Evolutionary conservation across 352 stramenopile genomes (phyloP).

Genomic region (Globisporangium splendens): DNA sequence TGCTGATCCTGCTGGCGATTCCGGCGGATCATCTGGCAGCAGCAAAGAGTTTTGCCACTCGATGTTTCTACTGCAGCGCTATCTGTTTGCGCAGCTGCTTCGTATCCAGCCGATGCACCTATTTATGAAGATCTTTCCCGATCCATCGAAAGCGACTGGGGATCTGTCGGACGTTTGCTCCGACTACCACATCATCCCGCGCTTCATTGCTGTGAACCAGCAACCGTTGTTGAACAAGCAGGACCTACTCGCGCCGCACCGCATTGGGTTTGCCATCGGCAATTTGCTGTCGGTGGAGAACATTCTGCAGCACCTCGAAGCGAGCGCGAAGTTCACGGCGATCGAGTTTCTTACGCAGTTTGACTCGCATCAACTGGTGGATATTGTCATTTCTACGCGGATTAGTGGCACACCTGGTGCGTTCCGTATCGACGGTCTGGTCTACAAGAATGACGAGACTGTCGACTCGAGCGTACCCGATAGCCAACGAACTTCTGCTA

Average conservation of each 20-base stretch:
- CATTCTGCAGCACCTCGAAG: constrained; percentile 65
- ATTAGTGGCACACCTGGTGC: constrained; percentile 55
- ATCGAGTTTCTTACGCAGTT: constrained; percentile 49
- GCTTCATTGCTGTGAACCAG: constrained; percentile 75
- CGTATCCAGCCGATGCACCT: constrained; percentile 70
- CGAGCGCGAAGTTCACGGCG: constrained; percentile 44
- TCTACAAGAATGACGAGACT: constrained; percentile 19
- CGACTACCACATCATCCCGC: constrained; percentile 78
- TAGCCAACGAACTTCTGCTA: too few relatives aligned
- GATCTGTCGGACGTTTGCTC: constrained; percentile 57
- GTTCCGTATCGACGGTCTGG: constrained; percentile 62
- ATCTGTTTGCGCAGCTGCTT: constrained; percentile 72
- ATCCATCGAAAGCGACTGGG: constrained; percentile 47
- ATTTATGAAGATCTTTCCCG: constrained; percentile 59
- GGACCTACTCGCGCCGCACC: constrained; percentile 62
- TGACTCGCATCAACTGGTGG: constrained; percentile 44
- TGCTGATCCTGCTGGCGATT: constrained; percentile 3
- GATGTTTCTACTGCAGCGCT: constrained; percentile 68
- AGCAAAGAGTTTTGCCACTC: constrained; percentile 41
- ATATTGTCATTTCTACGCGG: constrained; percentile 71
- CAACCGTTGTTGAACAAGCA: constrained; percentile 54
- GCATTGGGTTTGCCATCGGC: constrained; percentile 77
- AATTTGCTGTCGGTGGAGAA: constrained; percentile 58
- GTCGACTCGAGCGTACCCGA: not conserved
- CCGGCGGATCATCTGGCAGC: constrained; percentile 19